A percentile compares a stretch with the other conserved stretches of the same genome.
These are phyloP conservation scores for Incumbomyces delicatus DNA, from an alignment of 2,329 filamentous ascomycete genomes.

Conservation along the genomic window DNA sequence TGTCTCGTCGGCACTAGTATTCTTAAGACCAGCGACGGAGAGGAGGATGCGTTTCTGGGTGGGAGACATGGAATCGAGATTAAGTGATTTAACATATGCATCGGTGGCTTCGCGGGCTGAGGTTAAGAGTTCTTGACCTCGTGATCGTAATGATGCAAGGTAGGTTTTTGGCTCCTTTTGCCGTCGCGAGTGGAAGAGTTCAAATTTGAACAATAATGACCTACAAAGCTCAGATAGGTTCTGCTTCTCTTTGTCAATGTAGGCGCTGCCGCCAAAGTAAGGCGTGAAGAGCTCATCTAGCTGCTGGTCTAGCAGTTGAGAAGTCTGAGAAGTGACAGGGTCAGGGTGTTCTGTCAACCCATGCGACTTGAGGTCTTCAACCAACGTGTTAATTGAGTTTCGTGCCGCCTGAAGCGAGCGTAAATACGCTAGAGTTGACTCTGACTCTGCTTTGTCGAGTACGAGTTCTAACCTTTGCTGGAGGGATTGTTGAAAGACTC, in stretches of 20 bases:
- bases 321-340: conserved; percentile 74
- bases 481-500: conserved; percentile 95
- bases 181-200: conserved; percentile 70
- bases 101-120: conserved; percentile 61
- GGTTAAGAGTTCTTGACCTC: conserved; percentile 77
- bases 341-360: conserved; percentile 93
- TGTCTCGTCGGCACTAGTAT: conserved; percentile 62
- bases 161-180: conserved; percentile 87
- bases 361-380: conserved; percentile 89
- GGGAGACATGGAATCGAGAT: conserved; percentile 76
- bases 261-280: conserved; percentile 55
- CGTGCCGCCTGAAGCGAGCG: conserved; percentile 83
- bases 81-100: conserved; percentile 77
- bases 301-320: conserved; percentile 58
- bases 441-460: conserved; percentile 81
- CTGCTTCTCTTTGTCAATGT: conserved; percentile 55
- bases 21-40: conserved; percentile 70
- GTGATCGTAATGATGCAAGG: conserved; percentile 82
- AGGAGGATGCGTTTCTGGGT: conserved; percentile 88
- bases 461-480: conserved; percentile 95
- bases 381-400: conserved; percentile 73
- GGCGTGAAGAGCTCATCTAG: conserved; percentile 58
- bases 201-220: conserved; percentile 90
- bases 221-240: conserved; percentile 74
- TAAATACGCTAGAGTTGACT: conserved; percentile 86